Evolutionary conservation across 2,329 filamentous ascomycete genomes (phyloP).

Genomic region (Fusarium tanahbumbuense): DNA sequence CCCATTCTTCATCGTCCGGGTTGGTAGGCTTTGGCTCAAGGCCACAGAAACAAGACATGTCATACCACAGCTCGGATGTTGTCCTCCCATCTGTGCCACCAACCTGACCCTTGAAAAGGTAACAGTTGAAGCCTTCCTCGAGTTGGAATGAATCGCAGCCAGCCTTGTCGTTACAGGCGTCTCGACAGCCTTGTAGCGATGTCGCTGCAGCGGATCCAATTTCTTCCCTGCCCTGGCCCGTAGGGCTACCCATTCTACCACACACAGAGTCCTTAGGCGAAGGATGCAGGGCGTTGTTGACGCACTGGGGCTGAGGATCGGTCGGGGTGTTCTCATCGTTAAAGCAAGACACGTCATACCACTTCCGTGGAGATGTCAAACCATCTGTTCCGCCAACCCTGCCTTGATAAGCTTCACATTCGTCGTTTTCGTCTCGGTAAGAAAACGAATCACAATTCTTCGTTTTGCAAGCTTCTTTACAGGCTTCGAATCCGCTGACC

Average conservation of each 20-base stretch:
- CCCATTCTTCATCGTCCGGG: fast-evolving
- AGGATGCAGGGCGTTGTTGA: not conserved
- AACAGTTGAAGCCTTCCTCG: not conserved
- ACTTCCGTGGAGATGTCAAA: not conserved
- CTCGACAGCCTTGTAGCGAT: not conserved
- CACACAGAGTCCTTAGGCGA: not conserved
- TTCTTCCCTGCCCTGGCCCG: not conserved
- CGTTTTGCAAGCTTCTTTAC: not conserved
- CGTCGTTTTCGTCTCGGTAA: too few species aligned
- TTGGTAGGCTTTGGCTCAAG: not conserved
- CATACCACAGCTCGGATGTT: not conserved
- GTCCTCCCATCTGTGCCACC: not conserved
- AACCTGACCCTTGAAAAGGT: not conserved
- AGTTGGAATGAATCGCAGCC: not conserved
- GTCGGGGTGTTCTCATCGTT: not conserved
- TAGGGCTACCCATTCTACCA: not conserved
- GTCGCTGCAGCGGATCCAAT: not conserved
- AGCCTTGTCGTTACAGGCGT: not conserved
- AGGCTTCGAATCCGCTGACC: fast-evolving
- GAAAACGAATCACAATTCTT: not conserved
- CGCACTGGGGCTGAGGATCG: not conserved
- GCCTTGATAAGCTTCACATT: too few species aligned
- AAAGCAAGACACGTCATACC: not conserved
- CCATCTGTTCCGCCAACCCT: not conserved
- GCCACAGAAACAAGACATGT: not conserved